Conservation (phyloP, 176 grass and related monocot species). For the Triticum urartu region DNA sequence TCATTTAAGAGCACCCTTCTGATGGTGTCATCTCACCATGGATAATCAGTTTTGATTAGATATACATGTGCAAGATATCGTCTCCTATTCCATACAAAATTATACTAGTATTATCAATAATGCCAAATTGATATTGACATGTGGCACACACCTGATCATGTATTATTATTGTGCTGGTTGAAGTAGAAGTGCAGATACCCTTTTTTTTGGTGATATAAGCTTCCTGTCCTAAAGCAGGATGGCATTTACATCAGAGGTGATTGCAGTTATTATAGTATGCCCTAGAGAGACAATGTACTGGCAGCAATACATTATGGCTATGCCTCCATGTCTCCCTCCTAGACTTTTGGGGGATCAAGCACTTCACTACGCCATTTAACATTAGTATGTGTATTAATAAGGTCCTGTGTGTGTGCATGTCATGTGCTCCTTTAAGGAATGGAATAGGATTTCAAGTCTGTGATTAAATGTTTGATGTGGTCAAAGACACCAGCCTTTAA, state of each 20-base stretch:
- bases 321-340: conserved; percentile 41
- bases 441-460: conserved; percentile 38
- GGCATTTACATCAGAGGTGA: conserved; percentile 23
- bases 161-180: conserved; percentile 34
- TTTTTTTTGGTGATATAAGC: conserved; percentile 12
- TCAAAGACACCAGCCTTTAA: conserved; percentile 53
- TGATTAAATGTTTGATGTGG: conserved; percentile 51
- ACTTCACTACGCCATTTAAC: conserved; percentile 48
- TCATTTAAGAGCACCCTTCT: conserved; percentile 13
- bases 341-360: conserved; percentile 45
- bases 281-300: conserved; percentile 44
- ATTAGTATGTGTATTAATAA: conserved; percentile 56
- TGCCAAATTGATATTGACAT: conserved; percentile 38
- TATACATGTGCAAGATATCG: conserved; percentile 7
- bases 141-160: conserved; percentile 10
- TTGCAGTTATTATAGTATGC: conserved; percentile 54
- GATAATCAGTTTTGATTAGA: conserved; percentile 2
- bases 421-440: conserved; percentile 46
- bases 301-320: conserved; percentile 38
- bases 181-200: conserved; percentile 18
- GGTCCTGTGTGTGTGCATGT: conserved; percentile 14
- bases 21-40: conserved; percentile 15
- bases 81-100: conserved; percentile 14
- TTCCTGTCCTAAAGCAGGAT: conserved; percentile 31
- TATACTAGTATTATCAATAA: conserved; percentile 19